A percentile compares a stretch with the other conserved stretches of the same genome.
Conservation (phyloP, 371 early-diverging fungal genomes). For the Apophysomyces ossiformis region DNA sequence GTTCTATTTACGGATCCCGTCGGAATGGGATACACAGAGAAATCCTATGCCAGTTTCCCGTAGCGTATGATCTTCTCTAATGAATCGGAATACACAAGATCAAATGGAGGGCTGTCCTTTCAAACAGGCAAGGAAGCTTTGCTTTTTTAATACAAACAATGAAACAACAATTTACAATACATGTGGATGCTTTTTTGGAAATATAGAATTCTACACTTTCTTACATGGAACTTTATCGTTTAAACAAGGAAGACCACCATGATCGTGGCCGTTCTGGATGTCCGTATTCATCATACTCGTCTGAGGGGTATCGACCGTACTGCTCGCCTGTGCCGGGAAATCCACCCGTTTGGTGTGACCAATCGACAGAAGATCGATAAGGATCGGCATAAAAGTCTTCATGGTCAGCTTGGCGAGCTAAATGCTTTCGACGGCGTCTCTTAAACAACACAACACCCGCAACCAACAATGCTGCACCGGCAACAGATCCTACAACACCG, state of each 20-base stretch:
- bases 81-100: no score
- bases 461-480: background rate
- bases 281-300: slow-evolving; percentile 4
- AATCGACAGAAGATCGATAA: slow-evolving; percentile 9
- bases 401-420: slow-evolving; percentile 12
- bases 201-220: background rate
- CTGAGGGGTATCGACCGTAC: background rate
- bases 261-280: background rate
- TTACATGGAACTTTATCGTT: background rate
- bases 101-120: no score
- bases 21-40: no score
- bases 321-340: background rate
- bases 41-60: no score
- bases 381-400: slow-evolving; percentile 18
- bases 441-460: background rate
- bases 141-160: no score
- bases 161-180: background rate
- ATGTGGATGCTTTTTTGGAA: background rate
- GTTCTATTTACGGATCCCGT: no score
- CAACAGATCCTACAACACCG: background rate
- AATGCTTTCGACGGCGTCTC: slow-evolving; percentile 7
- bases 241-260: slow-evolving; percentile 3
- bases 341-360: slow-evolving; percentile 4
- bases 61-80: no score
- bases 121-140: no score